phyloP scores from a whole-genome alignment of 2,329 filamentous ascomycete species.

The Neofusicoccum cordaticola region DNA sequence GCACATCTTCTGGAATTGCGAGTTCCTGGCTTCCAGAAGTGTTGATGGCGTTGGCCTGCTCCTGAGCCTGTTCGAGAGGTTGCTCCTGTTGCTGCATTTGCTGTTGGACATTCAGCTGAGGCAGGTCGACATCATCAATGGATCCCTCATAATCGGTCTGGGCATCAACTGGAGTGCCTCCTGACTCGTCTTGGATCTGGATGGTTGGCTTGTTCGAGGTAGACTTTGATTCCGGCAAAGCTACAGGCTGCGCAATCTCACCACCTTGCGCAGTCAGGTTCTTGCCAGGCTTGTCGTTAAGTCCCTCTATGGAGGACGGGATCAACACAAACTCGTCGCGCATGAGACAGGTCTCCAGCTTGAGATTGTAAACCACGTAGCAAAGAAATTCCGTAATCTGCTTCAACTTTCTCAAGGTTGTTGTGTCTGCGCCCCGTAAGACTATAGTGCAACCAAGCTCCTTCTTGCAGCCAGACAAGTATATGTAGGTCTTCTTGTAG shows the following conservation, averaged over 20 bases:
- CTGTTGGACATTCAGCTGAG: background rate
- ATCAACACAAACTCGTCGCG: slow-evolving; percentile 87
- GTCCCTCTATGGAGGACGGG: slow-evolving; percentile 57
- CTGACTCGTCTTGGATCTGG: background rate
- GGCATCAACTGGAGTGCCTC: background rate
- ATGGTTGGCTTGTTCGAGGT: background rate
- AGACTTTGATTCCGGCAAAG: background rate
- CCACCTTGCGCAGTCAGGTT: slow-evolving; percentile 4
- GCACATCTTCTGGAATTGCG: slow-evolving; percentile 67
- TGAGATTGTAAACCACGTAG: slow-evolving; percentile 97
- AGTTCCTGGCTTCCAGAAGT: slow-evolving; percentile 40
- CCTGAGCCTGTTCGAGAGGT: slow-evolving; percentile 9
- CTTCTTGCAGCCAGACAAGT: slow-evolving; percentile 83
- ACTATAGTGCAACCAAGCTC: slow-evolving; percentile 94
- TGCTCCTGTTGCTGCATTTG: background rate
- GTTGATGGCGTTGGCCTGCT: slow-evolving; percentile 17
- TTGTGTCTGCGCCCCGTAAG: slow-evolving; percentile 73
- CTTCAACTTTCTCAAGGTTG: slow-evolving; percentile 75
- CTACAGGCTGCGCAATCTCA: background rate
- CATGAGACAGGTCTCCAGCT: slow-evolving; percentile 91
- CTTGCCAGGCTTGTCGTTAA: background rate
- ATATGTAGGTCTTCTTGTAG: slow-evolving; percentile 91
- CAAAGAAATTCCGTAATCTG: slow-evolving; percentile 97
- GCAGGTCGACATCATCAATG: background rate
- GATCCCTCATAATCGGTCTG: background rate